phyloP scores from a whole-genome alignment of 2,329 filamentous ascomycete species.

The Verticillium albo-atrum region DNA sequence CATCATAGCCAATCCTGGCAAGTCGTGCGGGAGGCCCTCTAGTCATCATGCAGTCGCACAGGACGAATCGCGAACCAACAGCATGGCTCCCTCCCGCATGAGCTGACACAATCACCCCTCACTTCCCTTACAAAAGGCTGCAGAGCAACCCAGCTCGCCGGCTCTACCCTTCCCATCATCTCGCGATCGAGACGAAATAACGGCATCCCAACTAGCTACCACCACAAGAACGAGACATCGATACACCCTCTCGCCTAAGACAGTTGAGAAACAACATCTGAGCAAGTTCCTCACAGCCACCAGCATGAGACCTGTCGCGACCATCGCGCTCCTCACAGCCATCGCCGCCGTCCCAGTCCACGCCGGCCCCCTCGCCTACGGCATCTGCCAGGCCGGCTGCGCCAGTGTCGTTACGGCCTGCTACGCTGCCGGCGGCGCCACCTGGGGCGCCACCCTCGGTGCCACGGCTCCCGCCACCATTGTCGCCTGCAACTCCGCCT shows the following conservation, averaged over 20 bases:
- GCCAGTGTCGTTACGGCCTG: slow-evolving; percentile 36
- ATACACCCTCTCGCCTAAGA: no score
- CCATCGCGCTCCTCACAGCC: background rate
- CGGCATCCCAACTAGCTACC: no score
- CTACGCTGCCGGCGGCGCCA: slow-evolving; percentile 36
- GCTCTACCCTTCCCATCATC: no score
- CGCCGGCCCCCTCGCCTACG: background rate
- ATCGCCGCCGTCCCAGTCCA: background rate
- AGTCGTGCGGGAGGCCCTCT: no score
- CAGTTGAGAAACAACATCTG: no score
- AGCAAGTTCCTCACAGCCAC: background rate
- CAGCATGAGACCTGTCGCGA: background rate
- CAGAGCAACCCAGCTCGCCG: no score
- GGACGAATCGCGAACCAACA: background rate
- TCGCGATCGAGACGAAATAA: no score
- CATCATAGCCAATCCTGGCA: no score
- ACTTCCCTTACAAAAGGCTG: no score
- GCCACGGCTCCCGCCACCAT: slow-evolving; percentile 29
- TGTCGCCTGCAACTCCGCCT: slow-evolving; percentile 36
- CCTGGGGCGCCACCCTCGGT: slow-evolving; percentile 32
- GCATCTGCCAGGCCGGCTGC: slow-evolving; percentile 38
- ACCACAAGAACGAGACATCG: no score
- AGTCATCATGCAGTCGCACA: background rate
- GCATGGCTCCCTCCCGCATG: background rate
- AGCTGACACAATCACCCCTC: background rate